phyloP scores from a whole-genome alignment of 352 stramenopile species.

The Pythium brachiatum region DNA sequence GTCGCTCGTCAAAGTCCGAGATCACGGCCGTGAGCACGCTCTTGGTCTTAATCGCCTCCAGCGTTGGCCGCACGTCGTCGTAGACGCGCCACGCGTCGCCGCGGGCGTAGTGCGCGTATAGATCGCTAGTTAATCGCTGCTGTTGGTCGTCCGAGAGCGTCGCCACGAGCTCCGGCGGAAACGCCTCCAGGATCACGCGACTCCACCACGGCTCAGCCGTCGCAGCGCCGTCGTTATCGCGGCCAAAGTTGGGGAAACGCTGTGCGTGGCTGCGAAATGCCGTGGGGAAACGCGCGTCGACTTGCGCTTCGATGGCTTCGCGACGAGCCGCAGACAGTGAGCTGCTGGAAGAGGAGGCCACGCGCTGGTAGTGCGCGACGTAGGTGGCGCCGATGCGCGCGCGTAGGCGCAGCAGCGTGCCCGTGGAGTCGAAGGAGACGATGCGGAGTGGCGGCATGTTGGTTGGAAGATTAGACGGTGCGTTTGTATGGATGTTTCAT shows the following conservation, averaged over 20 bases:
- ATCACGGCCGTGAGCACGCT: constrained; percentile 53
- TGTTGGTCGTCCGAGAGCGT: constrained; percentile 4
- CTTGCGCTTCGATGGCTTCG: constrained; percentile 9
- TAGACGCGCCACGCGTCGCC: constrained; percentile 62
- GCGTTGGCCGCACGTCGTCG: constrained; percentile 38
- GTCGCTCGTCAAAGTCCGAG: constrained; percentile 80
- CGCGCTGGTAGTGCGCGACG: constrained; percentile 38
- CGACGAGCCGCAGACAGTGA: constrained; percentile 19
- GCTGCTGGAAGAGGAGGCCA: constrained; percentile 12
- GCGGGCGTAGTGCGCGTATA: constrained; percentile 57
- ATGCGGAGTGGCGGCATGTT: background rate
- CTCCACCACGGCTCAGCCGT: constrained; percentile 58
- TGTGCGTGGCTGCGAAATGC: constrained; percentile 37
- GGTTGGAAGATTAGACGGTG: too few species aligned
- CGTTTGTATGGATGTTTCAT: constrained; percentile 1
- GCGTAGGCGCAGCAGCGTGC: constrained; percentile 58
- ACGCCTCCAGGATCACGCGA: constrained; percentile 43
- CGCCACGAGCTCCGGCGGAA: constrained; percentile 30
- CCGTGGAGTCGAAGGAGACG: constrained; percentile 56
- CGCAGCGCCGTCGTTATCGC: background rate
- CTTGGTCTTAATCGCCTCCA: constrained; percentile 31
- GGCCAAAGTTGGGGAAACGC: constrained; percentile 51
- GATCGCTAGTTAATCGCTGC: constrained; percentile 31
- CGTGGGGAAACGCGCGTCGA: constrained; percentile 15
- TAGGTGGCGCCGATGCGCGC: constrained; percentile 49